These are phyloP conservation scores for Coprinopsis marcescibilis DNA, from an alignment of 768 basidiomycete species.

Conservation along the genomic window DNA sequence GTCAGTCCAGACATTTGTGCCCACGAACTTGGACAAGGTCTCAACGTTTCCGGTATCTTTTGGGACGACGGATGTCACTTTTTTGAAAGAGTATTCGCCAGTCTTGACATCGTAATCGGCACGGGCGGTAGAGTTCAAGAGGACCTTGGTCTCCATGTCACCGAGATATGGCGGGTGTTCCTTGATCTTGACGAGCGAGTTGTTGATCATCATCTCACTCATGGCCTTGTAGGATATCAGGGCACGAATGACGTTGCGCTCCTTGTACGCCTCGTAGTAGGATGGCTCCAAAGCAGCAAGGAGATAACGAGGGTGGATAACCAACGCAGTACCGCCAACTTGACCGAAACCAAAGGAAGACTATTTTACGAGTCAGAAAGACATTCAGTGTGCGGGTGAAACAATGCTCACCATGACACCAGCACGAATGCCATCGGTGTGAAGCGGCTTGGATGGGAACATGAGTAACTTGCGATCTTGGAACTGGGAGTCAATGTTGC, in stretches of 20 bases:
- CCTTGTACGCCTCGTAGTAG: conserved; percentile 73
- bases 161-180: conserved; percentile 83
- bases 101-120: conserved; percentile 76
- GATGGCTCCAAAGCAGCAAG: conserved; percentile 77
- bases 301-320: conserved; percentile 88
- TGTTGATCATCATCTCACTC: conserved; percentile 94
- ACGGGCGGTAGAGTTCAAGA: conserved; percentile 92
- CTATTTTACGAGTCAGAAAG: not conserved
- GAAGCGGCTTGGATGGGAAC: conserved; percentile 96
- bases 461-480: conserved; percentile 84
- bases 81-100: conserved; percentile 78
- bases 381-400: not conserved
- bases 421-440: conserved; percentile 87
- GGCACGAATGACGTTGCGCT: conserved; percentile 59
- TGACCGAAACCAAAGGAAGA: conserved; percentile 98
- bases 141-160: conserved; percentile 81
- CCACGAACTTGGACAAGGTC: conserved; percentile 51
- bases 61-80: conserved; percentile 46
- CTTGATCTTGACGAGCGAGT: conserved; percentile 92
- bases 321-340: conserved; percentile 88
- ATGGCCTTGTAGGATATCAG: conserved; percentile 80
- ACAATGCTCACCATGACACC: conserved; percentile 67
- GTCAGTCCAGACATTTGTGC: conserved; percentile 31
- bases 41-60: conserved; percentile 64
- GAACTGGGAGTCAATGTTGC: conserved; percentile 92